Evolutionary conservation across 192 early-diverging fungal genomes (phyloP), one percentile per base, ranked within the genome.

Genomic region (Entrophospora sp.): DNA sequence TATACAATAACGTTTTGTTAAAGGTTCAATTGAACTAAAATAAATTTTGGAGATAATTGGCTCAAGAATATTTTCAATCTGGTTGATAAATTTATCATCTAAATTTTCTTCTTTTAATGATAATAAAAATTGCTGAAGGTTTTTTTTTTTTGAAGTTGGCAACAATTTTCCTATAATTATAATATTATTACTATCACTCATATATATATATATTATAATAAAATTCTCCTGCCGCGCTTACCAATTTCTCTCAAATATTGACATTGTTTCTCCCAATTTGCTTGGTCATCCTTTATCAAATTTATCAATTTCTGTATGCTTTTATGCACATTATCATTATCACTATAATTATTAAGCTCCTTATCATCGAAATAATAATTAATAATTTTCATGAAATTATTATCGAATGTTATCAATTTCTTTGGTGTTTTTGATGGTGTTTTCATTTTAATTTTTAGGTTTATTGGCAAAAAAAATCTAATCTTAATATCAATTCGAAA

Each of bases 1-100:
- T 7, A 78, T 62, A 38, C 71, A 75, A 24, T 55, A 45, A 12
- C 74, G 69, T 34, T 72, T 69, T 34, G 74, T 61, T 35, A 71
- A 37, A 25, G 49, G 63, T 58, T 75, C 74, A 1, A 31, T 35
- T 16, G 77, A 69, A 28, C 31, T 32, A 32, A 73, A 78, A 63
- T 75, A 78, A 13, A 69, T 69, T 28, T 60, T 43, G 5, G 40
- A 57, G 12, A 66, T 71, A 14, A 78, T 38, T 12, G 70, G 66
- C 22, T 52, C 51, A 6, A 77, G 13, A 4, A 75, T 49, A 9
- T 18, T 32, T 36, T 65, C 32, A 2, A 77, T 49, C 51, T 71
- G 64, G n/a, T 12, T 45, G 35, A 27, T 34, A 32, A 45, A n/a
- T n/a, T n/a, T n/a, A n/a, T n/a, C n/a, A n/a, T n/a, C n/a, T n/a